Percentiles rank a stretch among this genome's conserved stretches.
phyloP scores from a whole-genome alignment of 768 basidiomycete species.

The Ramaria sp. region DNA sequence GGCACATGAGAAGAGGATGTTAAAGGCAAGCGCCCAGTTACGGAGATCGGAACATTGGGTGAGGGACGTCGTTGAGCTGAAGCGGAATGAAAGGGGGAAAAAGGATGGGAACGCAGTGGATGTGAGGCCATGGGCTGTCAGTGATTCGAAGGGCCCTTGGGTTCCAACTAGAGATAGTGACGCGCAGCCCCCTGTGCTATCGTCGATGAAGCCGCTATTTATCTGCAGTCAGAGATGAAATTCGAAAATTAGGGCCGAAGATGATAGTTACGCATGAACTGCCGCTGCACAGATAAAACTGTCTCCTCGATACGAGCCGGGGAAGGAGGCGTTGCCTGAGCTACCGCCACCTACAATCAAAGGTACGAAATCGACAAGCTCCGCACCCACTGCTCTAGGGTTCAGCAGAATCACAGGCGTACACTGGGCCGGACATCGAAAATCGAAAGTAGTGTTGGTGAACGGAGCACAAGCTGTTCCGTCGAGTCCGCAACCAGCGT shows the following conservation, averaged over 20 bases:
- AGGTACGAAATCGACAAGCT: conserved; percentile 56
- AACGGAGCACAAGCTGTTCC: conserved; percentile 59
- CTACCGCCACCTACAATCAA: conserved; percentile 85
- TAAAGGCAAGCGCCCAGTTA: conserved; percentile 58
- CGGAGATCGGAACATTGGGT: conserved; percentile 65
- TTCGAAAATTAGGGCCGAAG: background rate
- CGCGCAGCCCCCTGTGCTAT: conserved; percentile 68
- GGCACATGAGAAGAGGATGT: conserved; percentile 53
- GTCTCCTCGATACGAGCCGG: conserved; percentile 70
- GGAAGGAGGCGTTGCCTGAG: conserved; percentile 20
- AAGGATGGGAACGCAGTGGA: conserved; percentile 65
- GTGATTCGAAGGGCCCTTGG: conserved; percentile 58
- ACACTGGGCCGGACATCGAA: conserved; percentile 76
- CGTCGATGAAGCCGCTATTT: conserved; percentile 50
- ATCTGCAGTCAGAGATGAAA: background rate
- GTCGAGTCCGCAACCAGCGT: conserved; percentile 66
- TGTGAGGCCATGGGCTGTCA: conserved; percentile 46
- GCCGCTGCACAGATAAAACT: conserved; percentile 80
- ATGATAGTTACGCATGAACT: conserved; percentile 54
- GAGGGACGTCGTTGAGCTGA: conserved; percentile 37
- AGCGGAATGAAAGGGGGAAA: conserved; percentile 64
- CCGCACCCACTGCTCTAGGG: conserved; percentile 59
- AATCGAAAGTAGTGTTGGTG: conserved; percentile 48
- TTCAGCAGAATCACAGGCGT: conserved; percentile 55
- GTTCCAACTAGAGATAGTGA: conserved; percentile 59